Base-by-base conservation (phyloP, 441 rosid genomes). In the Daphne laureola region DNA sequence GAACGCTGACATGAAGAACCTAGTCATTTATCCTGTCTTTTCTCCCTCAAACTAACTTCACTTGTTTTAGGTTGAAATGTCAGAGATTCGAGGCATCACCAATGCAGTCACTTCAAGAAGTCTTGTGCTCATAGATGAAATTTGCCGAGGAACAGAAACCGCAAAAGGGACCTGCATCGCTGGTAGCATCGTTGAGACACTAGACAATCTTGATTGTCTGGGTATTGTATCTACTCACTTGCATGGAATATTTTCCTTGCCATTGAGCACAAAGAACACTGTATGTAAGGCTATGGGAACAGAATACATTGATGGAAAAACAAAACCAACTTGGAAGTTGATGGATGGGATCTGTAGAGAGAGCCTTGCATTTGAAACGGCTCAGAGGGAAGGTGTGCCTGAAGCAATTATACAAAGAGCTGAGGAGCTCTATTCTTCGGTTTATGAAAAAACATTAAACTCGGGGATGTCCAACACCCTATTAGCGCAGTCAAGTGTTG, bases 311-410 rank as follows among this genome's bases (percentile, higher is more conserved):
- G 79, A 82, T 51, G 99, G 99, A 42, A 72, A 82, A 64, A 71
- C 88, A 8, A 86, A 67, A 69, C 95, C 99, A 46, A 94, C 95
- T 26, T 94, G 99, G 99, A 81, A 65, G 73, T 66, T 94, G 67
- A 70, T 75, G 38, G 97, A 94, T 73, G 99, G 99, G 53, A 70
- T 87, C 47, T 90, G 97, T 68, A 75, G 78, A 61, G 96, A 94
- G 79, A 94, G 99, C 74, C 97, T 94, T 49, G 99, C 99, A 49
- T 94, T 94, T 72, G 97, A 94, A 80, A 94, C 99, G 12, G 99
- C 99, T 26, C 87, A 73, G 78, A 83, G 57, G 67, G 99, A 94
- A 78, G 99, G 99, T 13, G 67, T 94, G 55, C 82, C 94, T 0
- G 93, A 82, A 66, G 36, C 51, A 26, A 51, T 94, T 43, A 80